These are phyloP conservation scores for Ustanciosporium gigantosporum DNA, from an alignment of 1,284 basidiomycete species.

Conservation along the genomic window DNA sequence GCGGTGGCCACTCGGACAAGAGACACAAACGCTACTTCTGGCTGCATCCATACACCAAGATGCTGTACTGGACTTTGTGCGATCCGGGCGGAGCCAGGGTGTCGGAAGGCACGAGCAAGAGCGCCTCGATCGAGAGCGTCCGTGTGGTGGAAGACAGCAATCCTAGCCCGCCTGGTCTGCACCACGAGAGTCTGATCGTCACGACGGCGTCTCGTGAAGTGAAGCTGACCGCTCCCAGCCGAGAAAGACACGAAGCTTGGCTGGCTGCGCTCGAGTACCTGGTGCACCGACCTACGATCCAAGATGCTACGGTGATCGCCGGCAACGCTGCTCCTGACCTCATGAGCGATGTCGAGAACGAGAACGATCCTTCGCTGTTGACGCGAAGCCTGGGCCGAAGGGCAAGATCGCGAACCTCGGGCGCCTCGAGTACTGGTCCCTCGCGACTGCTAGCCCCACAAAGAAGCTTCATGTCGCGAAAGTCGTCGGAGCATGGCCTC, in stretches of 20 bases:
- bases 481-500: constrained; percentile 55
- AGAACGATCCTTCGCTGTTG: constrained; percentile 16
- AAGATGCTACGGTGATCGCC: constrained; percentile 37
- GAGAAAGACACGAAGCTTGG: constrained; percentile 96
- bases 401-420: constrained; percentile 7
- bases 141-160: constrained; percentile 87
- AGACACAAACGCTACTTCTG: constrained; percentile 97
- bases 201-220: constrained; percentile 92
- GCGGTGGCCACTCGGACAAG: constrained; percentile 82
- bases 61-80: constrained; percentile 92
- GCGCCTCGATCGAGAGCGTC: constrained; percentile 93
- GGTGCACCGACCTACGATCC: constrained; percentile 34
- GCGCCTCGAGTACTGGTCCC: neutral
- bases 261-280: constrained; percentile 66
- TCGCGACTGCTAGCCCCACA: constrained; percentile 51
- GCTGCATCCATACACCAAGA: constrained; percentile 98
- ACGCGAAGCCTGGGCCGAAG: constrained; percentile 14
- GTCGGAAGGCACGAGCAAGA: constrained; percentile 91
- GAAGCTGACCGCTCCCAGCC: constrained; percentile 92
- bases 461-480: constrained; percentile 50
- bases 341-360: constrained; percentile 25
- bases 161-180: constrained; percentile 86
- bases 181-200: constrained; percentile 89
- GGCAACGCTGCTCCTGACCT: constrained; percentile 19
- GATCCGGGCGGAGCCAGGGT: constrained; percentile 87